These are phyloP conservation scores for Thermochaetoides thermophila DNA, from an alignment of 495 filamentous ascomycete species.

Conservation along the genomic window DNA sequence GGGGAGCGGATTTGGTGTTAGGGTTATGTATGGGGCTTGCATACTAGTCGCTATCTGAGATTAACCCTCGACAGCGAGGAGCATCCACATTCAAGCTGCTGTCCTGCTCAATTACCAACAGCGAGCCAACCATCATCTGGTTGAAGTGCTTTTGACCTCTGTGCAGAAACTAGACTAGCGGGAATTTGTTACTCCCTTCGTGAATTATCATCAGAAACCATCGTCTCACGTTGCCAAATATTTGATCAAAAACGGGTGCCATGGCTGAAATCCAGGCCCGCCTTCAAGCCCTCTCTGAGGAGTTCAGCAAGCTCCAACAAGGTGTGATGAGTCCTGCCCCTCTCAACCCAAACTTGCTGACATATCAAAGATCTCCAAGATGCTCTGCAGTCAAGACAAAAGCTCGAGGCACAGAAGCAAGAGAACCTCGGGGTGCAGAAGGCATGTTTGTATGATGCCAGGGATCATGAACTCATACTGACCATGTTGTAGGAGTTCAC, in stretches of 20 bases:
- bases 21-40: background rate
- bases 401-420: conserved; percentile 83
- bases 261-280: conserved; percentile 39
- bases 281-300: conserved; percentile 71
- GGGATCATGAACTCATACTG: background rate
- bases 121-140: too few species aligned
- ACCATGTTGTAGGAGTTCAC: conserved; percentile 53
- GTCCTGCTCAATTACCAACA: too few species aligned
- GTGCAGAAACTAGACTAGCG: background rate
- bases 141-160: too few species aligned
- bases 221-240: too few species aligned
- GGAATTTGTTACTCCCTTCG: too few species aligned
- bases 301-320: conserved; percentile 74
- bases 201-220: too few species aligned
- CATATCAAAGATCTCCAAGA: conserved; percentile 52
- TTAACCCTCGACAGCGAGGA: too few species aligned
- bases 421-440: conserved; percentile 84
- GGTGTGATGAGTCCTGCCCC: conserved; percentile 29
- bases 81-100: too few species aligned
- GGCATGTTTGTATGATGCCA: conserved; percentile 24
- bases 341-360: background rate
- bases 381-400: conserved; percentile 67
- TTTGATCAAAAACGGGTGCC: too few species aligned
- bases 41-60: too few species aligned
- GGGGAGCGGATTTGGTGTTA: conserved; percentile 7